A percentile compares a stretch with the other conserved stretches of the same genome.
These are phyloP conservation scores for Cytospora leucostoma DNA, from an alignment of 2,329 filamentous ascomycete species.

Conservation along the genomic window DNA sequence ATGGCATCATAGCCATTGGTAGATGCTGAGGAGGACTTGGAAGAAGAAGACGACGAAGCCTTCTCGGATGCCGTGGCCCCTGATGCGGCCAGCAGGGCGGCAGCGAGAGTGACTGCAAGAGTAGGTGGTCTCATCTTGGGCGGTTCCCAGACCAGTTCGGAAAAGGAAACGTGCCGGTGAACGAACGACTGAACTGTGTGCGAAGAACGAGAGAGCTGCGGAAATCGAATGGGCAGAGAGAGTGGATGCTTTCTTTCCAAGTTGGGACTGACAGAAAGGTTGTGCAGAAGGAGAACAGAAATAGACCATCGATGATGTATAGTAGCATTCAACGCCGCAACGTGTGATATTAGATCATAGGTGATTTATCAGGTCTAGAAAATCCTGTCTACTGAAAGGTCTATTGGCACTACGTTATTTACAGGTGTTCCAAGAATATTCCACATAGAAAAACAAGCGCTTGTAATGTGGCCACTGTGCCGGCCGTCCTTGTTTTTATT, in stretches of 20 bases:
- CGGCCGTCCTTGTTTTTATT: background rate
- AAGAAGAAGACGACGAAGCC: background rate
- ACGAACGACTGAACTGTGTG: background rate
- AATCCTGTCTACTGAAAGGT: background rate
- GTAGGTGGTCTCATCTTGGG: constrained; percentile 12
- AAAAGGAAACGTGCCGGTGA: background rate
- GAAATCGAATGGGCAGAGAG: background rate
- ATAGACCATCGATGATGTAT: background rate
- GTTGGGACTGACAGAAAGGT: background rate
- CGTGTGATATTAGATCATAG: background rate
- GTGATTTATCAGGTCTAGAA: background rate
- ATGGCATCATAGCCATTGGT: constrained; percentile 33
- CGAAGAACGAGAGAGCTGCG: background rate
- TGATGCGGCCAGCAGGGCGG: constrained; percentile 25
- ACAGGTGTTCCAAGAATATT: background rate
- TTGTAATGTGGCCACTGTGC: background rate
- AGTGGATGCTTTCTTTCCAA: background rate
- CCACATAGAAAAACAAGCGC: background rate
- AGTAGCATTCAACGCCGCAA: background rate
- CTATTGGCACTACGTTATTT: background rate
- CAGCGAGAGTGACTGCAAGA: constrained; percentile 14
- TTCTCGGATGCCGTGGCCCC: constrained; percentile 10
- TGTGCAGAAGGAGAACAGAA: background rate
- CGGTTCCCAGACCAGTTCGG: background rate
- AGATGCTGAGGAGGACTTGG: constrained; percentile 5